Conservation (phyloP, 2,329 filamentous ascomycete genomes). For the Phaeosphaeria sp. region DNA sequence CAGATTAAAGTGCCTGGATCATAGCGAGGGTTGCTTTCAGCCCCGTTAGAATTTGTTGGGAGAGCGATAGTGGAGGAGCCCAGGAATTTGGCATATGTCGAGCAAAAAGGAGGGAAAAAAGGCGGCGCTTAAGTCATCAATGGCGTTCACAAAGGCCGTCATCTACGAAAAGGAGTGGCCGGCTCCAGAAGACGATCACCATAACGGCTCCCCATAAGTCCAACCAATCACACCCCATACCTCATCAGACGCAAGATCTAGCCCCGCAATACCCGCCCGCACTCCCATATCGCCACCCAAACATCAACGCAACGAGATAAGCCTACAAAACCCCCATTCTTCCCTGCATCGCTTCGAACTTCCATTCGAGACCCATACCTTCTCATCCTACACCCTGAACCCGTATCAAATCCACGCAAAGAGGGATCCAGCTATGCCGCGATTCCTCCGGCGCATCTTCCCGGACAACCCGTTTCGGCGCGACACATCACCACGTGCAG, state of each 20-base stretch:
- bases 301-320: conserved; percentile 13
- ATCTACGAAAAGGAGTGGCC: neutral
- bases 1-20: neutral
- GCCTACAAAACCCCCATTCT: conserved; percentile 4
- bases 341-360: neutral
- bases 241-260: conserved; percentile 2
- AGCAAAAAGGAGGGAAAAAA: neutral
- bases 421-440: conserved; percentile 16
- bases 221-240: conserved; percentile 10
- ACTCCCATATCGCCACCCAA: conserved; percentile 13
- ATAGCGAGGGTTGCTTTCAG: no score
- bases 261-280: conserved; percentile 14
- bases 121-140: neutral
- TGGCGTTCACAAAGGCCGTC: neutral
- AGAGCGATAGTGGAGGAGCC: no score
- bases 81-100: no score
- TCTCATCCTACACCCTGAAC: neutral
- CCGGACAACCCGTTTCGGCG: conserved; percentile 26
- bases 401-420: no score
- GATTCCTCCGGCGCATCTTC: conserved; percentile 30
- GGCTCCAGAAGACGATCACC: conserved; percentile 1
- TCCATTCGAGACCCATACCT: neutral
- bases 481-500: conserved; percentile 12
- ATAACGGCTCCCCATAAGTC: neutral
- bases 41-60: no score